Evolutionary conservation across 2,329 filamentous ascomycete genomes (phyloP), one percentile per base, ranked within the genome.

Genomic region (Clonostachys rhizophaga): DNA sequence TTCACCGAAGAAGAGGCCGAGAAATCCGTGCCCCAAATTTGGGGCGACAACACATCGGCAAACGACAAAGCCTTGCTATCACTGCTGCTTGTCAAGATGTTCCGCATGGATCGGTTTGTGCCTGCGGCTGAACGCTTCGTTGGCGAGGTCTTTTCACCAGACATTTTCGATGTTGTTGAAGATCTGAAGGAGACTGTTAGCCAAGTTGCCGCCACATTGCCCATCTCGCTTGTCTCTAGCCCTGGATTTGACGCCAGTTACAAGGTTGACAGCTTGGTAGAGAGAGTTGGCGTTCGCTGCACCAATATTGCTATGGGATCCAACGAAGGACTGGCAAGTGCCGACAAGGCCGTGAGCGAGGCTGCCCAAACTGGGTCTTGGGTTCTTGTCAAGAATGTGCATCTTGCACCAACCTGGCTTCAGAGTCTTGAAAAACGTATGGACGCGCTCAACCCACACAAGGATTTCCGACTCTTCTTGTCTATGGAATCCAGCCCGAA

Each of bases 271-370:
- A 90, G 86, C 51, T 77, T 99, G 46, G 95, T 97, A 33, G 89
- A 96, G 67, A 82, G 89, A 55, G 85, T 83, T 65, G 81, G 83
- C 49, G 85, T 89, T 45, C 84, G 81, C 47, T 99, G 94, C 71
- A 91, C 91, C 49, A 96, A 96, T 66, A 96, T 99, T 61, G 95
- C 95, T 58, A 99, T 99, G 94, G 94, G 94, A 61, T 97, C 94
- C 42, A 95, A 95, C 60, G 94, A 99, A 74, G 89, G 91, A 63
- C 76, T 95, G 16, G 84, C 91, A 49, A 94, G 85, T 52, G 94
- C 94, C 16, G 94, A 99, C 75, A 96, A 96, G 69, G 94, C 95
- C 33, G 91, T 99, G 61, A 88, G 83, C 68, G 90, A 91, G 58
- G 94, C 94, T 10, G 92, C 94, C 6, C 89, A 95, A 48, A 87